Conservation (phyloP, 768 basidiomycete genomes). For the Termitomyces sp. region DNA sequence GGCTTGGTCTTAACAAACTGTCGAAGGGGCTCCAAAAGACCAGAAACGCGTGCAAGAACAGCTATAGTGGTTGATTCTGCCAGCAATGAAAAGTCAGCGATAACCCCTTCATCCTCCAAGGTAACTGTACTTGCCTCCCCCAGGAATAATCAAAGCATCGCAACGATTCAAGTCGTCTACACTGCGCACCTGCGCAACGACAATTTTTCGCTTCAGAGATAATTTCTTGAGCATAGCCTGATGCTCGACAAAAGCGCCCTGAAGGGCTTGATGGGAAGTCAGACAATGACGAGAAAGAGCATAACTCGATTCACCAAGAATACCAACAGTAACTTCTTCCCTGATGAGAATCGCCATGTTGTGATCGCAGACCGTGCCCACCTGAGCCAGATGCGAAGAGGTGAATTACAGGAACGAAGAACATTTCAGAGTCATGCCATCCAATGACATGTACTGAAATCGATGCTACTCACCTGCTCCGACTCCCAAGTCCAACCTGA, state of each 20-base stretch:
- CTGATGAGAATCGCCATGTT: conserved; percentile 8
- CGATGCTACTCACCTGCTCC: not conserved
- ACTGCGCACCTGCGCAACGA: conserved; percentile 60
- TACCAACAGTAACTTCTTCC: conserved; percentile 33
- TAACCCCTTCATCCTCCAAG: not conserved
- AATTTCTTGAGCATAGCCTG: conserved; percentile 60
- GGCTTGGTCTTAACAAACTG: conserved; percentile 68
- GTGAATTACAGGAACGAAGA: not conserved
- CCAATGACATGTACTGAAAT: not conserved
- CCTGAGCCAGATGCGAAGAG: not conserved
- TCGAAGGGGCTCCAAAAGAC: conserved; percentile 74
- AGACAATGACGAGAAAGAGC: not conserved
- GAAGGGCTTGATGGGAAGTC: conserved; percentile 55
- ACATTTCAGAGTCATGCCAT: not conserved
- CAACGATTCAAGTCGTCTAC: conserved; percentile 69
- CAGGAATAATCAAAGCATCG: conserved; percentile 88
- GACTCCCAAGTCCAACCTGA: conserved; percentile 1
- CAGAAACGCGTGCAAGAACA: conserved; percentile 63
- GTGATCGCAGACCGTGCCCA: not conserved
- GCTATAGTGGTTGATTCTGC: conserved; percentile 92
- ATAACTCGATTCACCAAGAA: conserved; percentile 37
- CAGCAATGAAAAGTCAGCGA: not conserved
- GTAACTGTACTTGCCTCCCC: conserved; percentile 55
- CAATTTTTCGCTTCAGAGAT: conserved; percentile 37
- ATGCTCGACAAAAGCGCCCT: conserved; percentile 92